Conservation (phyloP, 495 filamentous ascomycete species). For the Tuber indicum region DNA sequence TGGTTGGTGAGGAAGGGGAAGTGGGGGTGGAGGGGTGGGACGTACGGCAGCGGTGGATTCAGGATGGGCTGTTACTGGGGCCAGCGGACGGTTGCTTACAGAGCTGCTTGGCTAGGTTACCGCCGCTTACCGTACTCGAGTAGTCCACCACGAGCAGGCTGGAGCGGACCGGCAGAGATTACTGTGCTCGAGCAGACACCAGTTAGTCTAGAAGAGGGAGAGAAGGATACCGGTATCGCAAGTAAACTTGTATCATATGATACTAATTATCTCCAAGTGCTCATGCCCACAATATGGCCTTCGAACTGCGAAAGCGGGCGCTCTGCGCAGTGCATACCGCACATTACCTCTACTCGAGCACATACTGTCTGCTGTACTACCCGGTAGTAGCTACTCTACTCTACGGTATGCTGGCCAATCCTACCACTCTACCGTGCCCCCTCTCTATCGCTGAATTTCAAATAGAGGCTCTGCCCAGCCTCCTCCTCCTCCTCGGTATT, state of each 20-base stretch:
- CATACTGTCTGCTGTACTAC: too few species aligned
- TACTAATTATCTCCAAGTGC: neutral
- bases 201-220: conserved; percentile 1
- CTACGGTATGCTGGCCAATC: too few species aligned
- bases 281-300: neutral
- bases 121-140: too few species aligned
- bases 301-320: neutral
- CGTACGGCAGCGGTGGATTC: neutral
- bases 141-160: neutral
- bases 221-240: neutral
- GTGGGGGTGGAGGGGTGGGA: neutral
- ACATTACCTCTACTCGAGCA: neutral
- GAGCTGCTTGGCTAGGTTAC: neutral
- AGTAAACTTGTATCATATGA: too few species aligned
- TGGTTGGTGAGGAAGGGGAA: conserved; percentile 1
- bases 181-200: neutral
- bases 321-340: neutral
- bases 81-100: neutral
- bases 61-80: conserved; percentile 1
- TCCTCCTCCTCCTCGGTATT: neutral
- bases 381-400: too few species aligned
- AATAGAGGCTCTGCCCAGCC: neutral
- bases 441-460: neutral
- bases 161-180: neutral
- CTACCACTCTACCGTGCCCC: neutral